Percentiles rank a stretch among this genome's conserved stretches.
These are phyloP conservation scores for Aspergillus brunneoviolaceus DNA, from an alignment of 2,329 filamentous ascomycete genomes.

Conservation along the genomic window DNA sequence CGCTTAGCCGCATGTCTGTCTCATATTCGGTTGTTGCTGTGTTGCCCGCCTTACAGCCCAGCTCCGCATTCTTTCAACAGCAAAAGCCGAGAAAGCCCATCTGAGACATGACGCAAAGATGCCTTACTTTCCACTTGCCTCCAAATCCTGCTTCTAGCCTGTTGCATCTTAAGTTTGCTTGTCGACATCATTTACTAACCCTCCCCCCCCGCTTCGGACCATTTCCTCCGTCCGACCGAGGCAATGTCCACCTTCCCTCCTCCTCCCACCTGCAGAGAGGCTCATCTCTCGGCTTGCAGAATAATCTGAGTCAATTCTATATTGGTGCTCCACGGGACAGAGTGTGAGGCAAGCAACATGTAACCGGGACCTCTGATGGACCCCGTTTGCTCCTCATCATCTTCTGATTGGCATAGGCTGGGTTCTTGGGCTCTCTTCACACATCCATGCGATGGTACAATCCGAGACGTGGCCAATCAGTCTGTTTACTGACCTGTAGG, in stretches of 20 bases:
- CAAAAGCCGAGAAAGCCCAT: not conserved
- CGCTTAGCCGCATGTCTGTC: constrained; percentile 7
- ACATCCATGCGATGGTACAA: constrained; percentile 2
- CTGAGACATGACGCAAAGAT: constrained; percentile 9
- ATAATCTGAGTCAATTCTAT: not conserved
- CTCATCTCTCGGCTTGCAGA: not conserved
- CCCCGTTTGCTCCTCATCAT: not conserved
- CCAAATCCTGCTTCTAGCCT: not conserved
- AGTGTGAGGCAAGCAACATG: not conserved
- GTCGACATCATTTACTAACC: not conserved
- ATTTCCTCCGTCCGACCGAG: not conserved
- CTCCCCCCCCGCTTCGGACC: not conserved
- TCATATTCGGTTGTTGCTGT: not conserved
- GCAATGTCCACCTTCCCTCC: not conserved
- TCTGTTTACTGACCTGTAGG: not conserved
- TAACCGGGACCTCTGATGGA: not conserved
- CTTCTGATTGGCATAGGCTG: not conserved
- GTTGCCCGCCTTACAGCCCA: constrained; percentile 6
- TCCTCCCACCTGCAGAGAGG: not conserved
- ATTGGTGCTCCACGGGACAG: not conserved
- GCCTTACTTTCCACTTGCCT: constrained; percentile 1
- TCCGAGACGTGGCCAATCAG: constrained; percentile 9
- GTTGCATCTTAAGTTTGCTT: not conserved
- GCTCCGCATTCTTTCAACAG: not conserved
- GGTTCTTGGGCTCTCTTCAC: not conserved